These are phyloP conservation scores for Trichoderma oligosporum DNA, from an alignment of 2,329 filamentous ascomycete genomes.

Conservation along the genomic window DNA sequence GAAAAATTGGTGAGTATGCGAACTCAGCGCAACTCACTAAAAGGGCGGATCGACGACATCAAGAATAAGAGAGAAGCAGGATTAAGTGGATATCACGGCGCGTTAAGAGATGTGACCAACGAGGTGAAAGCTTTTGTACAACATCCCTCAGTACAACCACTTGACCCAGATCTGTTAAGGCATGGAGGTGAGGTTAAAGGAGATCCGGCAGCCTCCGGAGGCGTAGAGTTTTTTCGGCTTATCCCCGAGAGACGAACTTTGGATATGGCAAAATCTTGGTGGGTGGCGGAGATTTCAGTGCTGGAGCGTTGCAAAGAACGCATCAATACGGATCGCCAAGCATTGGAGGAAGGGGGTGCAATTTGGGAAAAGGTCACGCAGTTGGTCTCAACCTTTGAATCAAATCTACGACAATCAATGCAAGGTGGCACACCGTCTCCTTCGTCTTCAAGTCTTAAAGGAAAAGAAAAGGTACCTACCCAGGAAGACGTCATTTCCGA, in stretches of 20 bases:
- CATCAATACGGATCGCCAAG: slow-evolving; percentile 59
- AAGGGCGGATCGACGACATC: slow-evolving; percentile 58
- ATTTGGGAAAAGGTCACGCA: slow-evolving; percentile 63
- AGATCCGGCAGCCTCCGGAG: slow-evolving; percentile 34
- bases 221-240: slow-evolving; percentile 56
- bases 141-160: slow-evolving; percentile 51
- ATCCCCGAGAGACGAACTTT: slow-evolving; percentile 63
- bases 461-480: slow-evolving; percentile 30
- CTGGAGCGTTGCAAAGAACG: slow-evolving; percentile 53
- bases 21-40: slow-evolving; percentile 55
- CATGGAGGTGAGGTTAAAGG: slow-evolving; percentile 21
- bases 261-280: slow-evolving; percentile 68
- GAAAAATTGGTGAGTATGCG: slow-evolving; percentile 59
- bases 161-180: slow-evolving; percentile 46
- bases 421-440: slow-evolving; percentile 26
- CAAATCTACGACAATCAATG: slow-evolving; percentile 56
- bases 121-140: slow-evolving; percentile 58
- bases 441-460: slow-evolving; percentile 24
- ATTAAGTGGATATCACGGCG: slow-evolving; percentile 67
- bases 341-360: slow-evolving; percentile 62
- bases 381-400: slow-evolving; percentile 62
- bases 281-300: slow-evolving; percentile 58
- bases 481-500: slow-evolving; percentile 40
- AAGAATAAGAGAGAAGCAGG: slow-evolving; percentile 65
- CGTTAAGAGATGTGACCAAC: slow-evolving; percentile 61